Base-by-base conservation (phyloP, 1,284 basidiomycete genomes). In the Peniophora sp. region DNA sequence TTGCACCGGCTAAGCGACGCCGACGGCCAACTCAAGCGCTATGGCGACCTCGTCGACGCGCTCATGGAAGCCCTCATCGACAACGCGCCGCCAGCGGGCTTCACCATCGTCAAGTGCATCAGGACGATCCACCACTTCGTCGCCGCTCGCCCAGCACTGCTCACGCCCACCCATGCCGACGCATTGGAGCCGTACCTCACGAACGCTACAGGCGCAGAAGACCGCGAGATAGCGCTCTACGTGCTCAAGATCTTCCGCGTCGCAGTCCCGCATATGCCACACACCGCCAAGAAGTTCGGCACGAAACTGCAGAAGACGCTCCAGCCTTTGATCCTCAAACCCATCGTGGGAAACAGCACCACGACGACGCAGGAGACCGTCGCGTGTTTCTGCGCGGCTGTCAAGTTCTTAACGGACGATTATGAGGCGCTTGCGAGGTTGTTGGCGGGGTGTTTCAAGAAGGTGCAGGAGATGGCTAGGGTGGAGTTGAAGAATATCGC, bases 131-230 rank as follows among this genome's bases (percentile, higher is more conserved):
- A 92, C 62, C 68, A 94, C 1, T 83, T 97, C 56, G 80, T 84
- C 3, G 78, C 82, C 2, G 88, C 90, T 0, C 85, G 91, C 61
- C 90, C 92, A 0, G 76, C 81, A 2, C 76, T 94, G 22, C 72
- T 97, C n/a, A 87, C 88, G 17, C 81, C 85, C 3, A 72, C 79
- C 0, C 88, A 91, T 54, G 92, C 92, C 1, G 84, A 83, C 15
- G 85, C 85, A 2, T 71, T 97, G 2, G 71, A 96, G 2, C 92
- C 93, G 0, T 96, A 95, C 60, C 71, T 97, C 48, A 92, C 92
- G 66, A 87, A 85, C 56, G 83, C 86, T 0, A 76, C 78, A 6
- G 83, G 37, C 37, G 37, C 37, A 6, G 93, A 97, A 51, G 94
- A 98, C 56, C 79, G 91, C 56, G 70, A 77, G 0, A 85, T 85